Evolutionary conservation across 169 alveolate genomes (phyloP), one percentile per base, ranked within the genome.

Genomic region (Plasmodium inui): DNA sequence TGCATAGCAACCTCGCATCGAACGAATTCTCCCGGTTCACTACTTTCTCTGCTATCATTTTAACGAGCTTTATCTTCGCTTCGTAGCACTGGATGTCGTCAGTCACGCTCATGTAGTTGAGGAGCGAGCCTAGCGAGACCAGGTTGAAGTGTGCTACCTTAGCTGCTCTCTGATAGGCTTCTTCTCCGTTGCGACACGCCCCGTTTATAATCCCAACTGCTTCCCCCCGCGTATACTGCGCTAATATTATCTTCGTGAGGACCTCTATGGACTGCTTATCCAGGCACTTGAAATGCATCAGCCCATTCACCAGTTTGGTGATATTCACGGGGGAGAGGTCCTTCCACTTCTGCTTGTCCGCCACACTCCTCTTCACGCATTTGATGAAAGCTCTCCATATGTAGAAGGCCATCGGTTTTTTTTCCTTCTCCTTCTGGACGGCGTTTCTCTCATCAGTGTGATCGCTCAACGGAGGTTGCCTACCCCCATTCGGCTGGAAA

Each of bases 11-110:
- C 17, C 93, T 86, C 1, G 28, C 39, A 44, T 86, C 80, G 53
- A 30, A 32, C 0, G 9, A 32, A 14, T 74, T 76, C 19, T 76
- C 80, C 4, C 67, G 28, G 3, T 14, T 74, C 37, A 86, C 19
- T 86, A 86, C 80, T 2, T 53, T 86, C 7, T 32, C 50, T 28
- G 78, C 80, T 76, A 86, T 86, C 46, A 86, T 32, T 39, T 86
- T 55, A 0, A 86, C 53, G 4, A 86, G 82, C 12, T 55, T 50
- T 3, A 86, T 55, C 41, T 86, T 86, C 37, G 80, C 17, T 37
- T 86, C 80, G 67, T 86, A 86, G 17, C 81, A 74, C 44, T 86
- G 93, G 5, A 86, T 86, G 46, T 86, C 85, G 10, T 86, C 85
- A 9, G 93, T 86, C 17, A 28, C 14, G 70, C 93, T 86, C 86